These are phyloP conservation scores for Prunus mira DNA, from an alignment of 306 rosid genomes.

Conservation along the genomic window DNA sequence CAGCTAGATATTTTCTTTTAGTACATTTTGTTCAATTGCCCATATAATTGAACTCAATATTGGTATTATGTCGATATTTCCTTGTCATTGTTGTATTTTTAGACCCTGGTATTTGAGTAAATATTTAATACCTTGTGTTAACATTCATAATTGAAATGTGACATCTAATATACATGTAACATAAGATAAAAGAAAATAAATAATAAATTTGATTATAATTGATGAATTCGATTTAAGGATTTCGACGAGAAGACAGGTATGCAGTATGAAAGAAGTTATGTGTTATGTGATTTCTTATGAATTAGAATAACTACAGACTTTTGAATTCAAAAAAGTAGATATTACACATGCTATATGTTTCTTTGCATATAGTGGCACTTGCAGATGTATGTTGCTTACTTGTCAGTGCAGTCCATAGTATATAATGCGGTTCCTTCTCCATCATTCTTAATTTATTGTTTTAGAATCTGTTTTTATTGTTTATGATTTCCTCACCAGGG, in stretches of 20 bases:
- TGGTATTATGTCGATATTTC: not conserved
- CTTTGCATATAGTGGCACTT: not conserved
- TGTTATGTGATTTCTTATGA: not conserved
- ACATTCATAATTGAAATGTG: not conserved
- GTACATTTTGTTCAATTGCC: too few relatives aligned
- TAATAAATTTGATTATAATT: not conserved
- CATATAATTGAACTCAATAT: too few relatives aligned
- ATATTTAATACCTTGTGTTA: not conserved
- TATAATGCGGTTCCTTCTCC: not conserved
- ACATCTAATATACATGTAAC: not conserved
- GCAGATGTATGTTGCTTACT: not conserved
- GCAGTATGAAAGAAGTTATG: not conserved
- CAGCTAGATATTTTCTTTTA: not conserved
- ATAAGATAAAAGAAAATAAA: not conserved
- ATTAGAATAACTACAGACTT: not conserved
- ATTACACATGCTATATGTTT: too few relatives aligned
- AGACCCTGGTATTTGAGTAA: not conserved
- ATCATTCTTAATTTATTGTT: not conserved
- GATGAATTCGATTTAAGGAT: not conserved
- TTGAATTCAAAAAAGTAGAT: not conserved
- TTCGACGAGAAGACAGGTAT: not conserved
- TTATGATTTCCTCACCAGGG: constrained; percentile 40
- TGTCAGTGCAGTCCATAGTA: not conserved
- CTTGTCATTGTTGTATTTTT: too few relatives aligned
- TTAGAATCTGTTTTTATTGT: constrained; percentile 3